Conservation (phyloP, 805 yeast species). For the Metschnikowia borealis region DNA sequence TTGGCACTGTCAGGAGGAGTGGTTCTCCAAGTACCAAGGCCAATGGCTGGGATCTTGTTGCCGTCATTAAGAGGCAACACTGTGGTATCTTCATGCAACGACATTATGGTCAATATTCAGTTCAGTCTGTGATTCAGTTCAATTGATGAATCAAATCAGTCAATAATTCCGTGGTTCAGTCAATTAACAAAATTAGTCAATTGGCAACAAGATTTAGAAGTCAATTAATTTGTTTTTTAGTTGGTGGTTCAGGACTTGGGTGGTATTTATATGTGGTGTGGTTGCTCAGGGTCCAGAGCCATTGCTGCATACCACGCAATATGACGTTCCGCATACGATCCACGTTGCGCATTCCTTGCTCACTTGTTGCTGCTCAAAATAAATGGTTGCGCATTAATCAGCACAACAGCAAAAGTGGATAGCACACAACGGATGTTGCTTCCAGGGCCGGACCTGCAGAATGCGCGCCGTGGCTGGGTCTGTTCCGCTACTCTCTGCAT, state of each 20-base stretch:
- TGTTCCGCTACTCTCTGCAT: background rate
- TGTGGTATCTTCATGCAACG: conserved; percentile 11
- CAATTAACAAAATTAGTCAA: no score
- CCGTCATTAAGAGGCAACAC: conserved; percentile 13
- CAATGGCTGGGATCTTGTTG: conserved; percentile 15
- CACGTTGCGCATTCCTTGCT: background rate
- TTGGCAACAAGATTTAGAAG: no score
- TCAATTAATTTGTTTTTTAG: no score
- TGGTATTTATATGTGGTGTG: background rate
- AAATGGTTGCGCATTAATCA: no score
- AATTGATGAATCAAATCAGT: background rate
- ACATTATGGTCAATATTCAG: background rate
- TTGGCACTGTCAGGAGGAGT: conserved; percentile 47
- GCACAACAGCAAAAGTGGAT: background rate
- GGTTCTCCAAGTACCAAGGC: conserved; percentile 54
- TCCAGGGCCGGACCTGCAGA: background rate
- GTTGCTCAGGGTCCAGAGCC: background rate
- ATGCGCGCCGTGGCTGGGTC: background rate
- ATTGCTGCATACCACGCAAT: background rate
- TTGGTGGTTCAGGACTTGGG: no score
- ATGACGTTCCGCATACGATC: background rate
- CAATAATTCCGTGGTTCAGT: no score
- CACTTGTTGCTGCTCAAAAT: no score
- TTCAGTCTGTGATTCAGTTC: no score
- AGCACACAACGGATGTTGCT: background rate